Percentiles rank a stretch among this genome's conserved stretches.
Conservation (phyloP, 192 early-diverging fungal genomes). For the Backusella liffmaniae region DNA sequence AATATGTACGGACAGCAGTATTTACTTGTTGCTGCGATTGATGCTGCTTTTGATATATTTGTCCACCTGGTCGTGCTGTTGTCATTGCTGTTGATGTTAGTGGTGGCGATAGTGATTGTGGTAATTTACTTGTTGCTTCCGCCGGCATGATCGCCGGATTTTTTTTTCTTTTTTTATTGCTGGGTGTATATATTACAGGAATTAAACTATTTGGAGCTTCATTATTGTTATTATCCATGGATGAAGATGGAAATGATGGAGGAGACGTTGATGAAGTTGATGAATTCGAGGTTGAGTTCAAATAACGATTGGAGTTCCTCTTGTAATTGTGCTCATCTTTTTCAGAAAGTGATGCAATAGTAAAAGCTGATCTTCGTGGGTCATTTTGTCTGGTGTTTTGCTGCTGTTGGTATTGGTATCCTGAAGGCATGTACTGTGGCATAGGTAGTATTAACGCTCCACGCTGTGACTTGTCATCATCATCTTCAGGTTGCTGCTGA, state of each 20-base stretch:
- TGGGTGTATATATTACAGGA: conserved; percentile 24
- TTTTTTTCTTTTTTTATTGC: conserved; percentile 31
- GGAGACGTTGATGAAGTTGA: not conserved
- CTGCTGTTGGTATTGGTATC: not conserved
- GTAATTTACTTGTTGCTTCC: not conserved
- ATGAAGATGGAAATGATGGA: not conserved
- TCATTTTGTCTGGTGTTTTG: conserved; percentile 2
- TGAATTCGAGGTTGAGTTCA: conserved; percentile 7
- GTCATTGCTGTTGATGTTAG: not conserved
- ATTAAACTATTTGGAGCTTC: not conserved
- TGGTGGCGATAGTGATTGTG: not conserved
- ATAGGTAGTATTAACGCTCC: not conserved
- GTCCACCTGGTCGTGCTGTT: not conserved
- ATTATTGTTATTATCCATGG: not conserved
- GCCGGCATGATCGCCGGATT: conserved; percentile 21
- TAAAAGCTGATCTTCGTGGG: conserved; percentile 8
- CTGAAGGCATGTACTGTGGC: not conserved
- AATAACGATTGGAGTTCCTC: not conserved
- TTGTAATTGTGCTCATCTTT: not conserved
- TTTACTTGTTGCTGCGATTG: conserved; percentile 16
- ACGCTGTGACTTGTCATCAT: not conserved
- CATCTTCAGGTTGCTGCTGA: not conserved
- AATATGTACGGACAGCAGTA: conserved; percentile 32
- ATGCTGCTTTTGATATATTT: not conserved
- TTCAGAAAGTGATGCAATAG: not conserved